Evolutionary conservation across 73 alveolate genomes (phyloP), one percentile per base, ranked within the genome.

Genomic region (Uronychia setigera): DNA sequence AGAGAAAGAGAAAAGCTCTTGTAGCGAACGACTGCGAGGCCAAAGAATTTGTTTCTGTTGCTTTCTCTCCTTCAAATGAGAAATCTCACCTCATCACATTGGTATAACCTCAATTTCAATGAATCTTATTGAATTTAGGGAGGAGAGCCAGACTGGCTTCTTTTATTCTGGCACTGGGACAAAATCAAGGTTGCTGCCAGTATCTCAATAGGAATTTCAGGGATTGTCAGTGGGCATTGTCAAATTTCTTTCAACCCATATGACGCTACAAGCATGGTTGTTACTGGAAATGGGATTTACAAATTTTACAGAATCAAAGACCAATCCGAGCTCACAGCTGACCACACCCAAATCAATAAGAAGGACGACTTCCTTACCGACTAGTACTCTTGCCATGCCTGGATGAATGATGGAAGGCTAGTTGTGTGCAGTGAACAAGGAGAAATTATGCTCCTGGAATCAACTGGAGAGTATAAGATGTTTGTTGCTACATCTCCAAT

Each of bases 91-190:
- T 95, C 59, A 87, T 93, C 81, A 90, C 98, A 0, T 91, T 93
- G n/a, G n/a, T n/a, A n/a, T n/a, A n/a, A n/a, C n/a, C n/a, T n/a
- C n/a, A n/a, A 82, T 95, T 93, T n/a, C n/a, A n/a, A n/a, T n/a
- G n/a, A n/a, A n/a, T n/a, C n/a, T n/a, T 27, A 79, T 31, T 77
- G 27, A 74, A 13, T 74, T 74, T 5, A 74, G 88, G 80, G 91
- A 27, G 97, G 97, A 0, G 94, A 95, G 11, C 97, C 97, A 0
- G 97, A 93, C 88, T 95, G 97, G 97, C 91, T 93, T 32, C 59
- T 95, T 78, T 79, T 95, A 34, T 77, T 89, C 29, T 95, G 98
- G 97, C 83, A 87, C 35, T 95, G 99, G 99, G 98, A 95, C 89
- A 87, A 88, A 81, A 88, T 89, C 25, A 77, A 79, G 58, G 88